Evolutionary conservation across 768 basidiomycete species (phyloP), one percentile per base, ranked within the genome.

Genomic region (Sutorius australiensis): DNA sequence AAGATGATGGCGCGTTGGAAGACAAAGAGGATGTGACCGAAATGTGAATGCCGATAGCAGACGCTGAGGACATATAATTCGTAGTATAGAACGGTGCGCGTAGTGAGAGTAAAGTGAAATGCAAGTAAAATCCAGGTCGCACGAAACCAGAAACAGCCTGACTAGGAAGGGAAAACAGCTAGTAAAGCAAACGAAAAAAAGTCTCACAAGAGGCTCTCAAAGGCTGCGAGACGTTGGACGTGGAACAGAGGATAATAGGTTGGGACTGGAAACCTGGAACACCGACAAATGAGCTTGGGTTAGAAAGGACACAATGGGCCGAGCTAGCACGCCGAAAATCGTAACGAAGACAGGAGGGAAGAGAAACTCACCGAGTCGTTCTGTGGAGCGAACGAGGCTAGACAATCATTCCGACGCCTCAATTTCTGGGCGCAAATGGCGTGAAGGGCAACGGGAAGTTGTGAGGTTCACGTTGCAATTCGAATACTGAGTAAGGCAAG

Each of bases 41-140:
- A 48, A 42, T 32, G 24, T 47, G 49, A 48, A 62, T 51, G 30
- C 52, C 58, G 44, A 54, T 27, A 36, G 53, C 52, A 19, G 38
- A 47, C 47, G 62, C 46, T 34, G 60, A 59, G 54, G 65, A 57
- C 67, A 67, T 68, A 46, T 30, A 45, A 53, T 55, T 46, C 50
- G 46, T 43, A n/a, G 50, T 40, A 48, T 19, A 46, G 37, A 41
- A 48, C 46, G 46, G 50, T 27, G 51, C 48, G 57, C 40, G 56
- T 32, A 39, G 39, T 14, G 17, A 50, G 31, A 51, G 39, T 33
- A 33, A 39, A 27, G 62, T 40, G 59, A 46, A 48, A 56, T 41
- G 51, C 36, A 50, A 57, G 43, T 38, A 39, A 45, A 54, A 50
- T 17, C 16, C 17, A 46, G 39, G 9, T 21, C 40, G 24, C 40